Evolutionary conservation across 768 basidiomycete genomes (phyloP), one percentile per base, ranked within the genome.

Genomic region (Amanita subjunquillea): DNA sequence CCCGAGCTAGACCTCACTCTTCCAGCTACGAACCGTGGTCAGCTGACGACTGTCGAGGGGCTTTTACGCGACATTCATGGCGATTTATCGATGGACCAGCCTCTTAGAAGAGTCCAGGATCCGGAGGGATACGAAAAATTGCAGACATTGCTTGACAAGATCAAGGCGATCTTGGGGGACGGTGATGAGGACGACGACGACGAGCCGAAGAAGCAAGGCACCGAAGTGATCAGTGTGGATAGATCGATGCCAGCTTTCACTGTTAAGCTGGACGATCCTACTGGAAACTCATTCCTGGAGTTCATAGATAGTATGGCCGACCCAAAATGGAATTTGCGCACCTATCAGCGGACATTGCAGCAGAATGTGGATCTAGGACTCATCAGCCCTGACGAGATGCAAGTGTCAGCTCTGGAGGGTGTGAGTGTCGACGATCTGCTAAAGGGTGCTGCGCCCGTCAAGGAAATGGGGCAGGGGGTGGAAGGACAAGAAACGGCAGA

Each of bases 241-340:
- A 60, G 69, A 6, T 78, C 85, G 1, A 79, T 91, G 70, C 74
- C 72, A 20, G 67, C 82, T 3, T 91, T 98, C 63, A 93, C 91
- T 0, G 61, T 98, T 51, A 82, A 75, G 49, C 71, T 99, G 17
- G 91, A 98, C 60, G 96, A 99, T 63, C 94, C 94, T 1, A 73
- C 92, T 1, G 96, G 96, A 6, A 94, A 95, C 68, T 94, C 91
- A n/a, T 98, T 94, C 73, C 73, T 96, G 66, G 92, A 96, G 69
- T 94, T 95, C 62, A 60, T 80, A 3, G 93, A 79, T 8, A 85
- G 82, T 53, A 89, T 91, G 74, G 74, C 85, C 3, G 96, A 99
- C 65, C 86, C 94, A 1, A 89, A 91, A 63, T 99, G 96, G 96
- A 84, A 81, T 59, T 71, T 95, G 69, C 74, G 84, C 53, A 85